These are phyloP conservation scores for Coprinellus aureogranulatus DNA, from an alignment of 768 basidiomycete genomes.

Conservation along the genomic window DNA sequence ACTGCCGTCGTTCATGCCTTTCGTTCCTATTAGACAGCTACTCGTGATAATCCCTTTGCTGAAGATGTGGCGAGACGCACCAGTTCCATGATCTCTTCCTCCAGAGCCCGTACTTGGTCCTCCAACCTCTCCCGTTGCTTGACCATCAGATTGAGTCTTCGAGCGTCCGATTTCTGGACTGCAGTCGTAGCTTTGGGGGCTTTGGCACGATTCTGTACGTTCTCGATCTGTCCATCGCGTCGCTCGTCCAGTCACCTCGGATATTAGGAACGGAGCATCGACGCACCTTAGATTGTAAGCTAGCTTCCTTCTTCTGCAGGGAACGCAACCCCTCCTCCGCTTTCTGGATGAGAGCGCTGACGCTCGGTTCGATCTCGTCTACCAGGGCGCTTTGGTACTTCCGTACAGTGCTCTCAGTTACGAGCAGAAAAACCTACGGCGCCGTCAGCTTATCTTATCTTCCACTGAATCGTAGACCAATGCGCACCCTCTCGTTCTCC, in stretches of 20 bases:
- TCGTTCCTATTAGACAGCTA: background rate
- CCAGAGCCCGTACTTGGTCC: constrained; percentile 55
- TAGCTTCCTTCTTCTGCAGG: constrained; percentile 59
- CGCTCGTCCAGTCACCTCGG: background rate
- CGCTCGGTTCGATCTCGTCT: constrained; percentile 79
- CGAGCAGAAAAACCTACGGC: constrained; percentile 68
- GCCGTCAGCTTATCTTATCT: background rate
- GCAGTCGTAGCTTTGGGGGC: constrained; percentile 49
- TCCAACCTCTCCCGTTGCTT: constrained; percentile 70
- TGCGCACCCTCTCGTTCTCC: constrained; percentile 61
- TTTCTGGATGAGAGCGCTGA: constrained; percentile 70
- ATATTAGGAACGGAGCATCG: background rate
- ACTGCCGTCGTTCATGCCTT: background rate
- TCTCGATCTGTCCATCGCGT: constrained; percentile 47
- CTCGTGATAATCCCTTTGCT: background rate
- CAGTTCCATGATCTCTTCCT: constrained; percentile 59
- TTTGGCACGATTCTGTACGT: constrained; percentile 44
- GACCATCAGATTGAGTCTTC: constrained; percentile 60
- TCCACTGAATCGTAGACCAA: background rate
- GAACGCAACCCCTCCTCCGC: constrained; percentile 66
- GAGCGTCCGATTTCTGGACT: constrained; percentile 63
- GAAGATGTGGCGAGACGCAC: constrained; percentile 27
- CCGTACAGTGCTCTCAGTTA: constrained; percentile 70
- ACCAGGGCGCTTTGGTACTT: constrained; percentile 73
- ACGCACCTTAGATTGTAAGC: constrained; percentile 62